Percentiles rank a stretch among this genome's conserved stretches.
phyloP scores from a whole-genome alignment of 148 eudicot species.

The Camellia japonica region DNA sequence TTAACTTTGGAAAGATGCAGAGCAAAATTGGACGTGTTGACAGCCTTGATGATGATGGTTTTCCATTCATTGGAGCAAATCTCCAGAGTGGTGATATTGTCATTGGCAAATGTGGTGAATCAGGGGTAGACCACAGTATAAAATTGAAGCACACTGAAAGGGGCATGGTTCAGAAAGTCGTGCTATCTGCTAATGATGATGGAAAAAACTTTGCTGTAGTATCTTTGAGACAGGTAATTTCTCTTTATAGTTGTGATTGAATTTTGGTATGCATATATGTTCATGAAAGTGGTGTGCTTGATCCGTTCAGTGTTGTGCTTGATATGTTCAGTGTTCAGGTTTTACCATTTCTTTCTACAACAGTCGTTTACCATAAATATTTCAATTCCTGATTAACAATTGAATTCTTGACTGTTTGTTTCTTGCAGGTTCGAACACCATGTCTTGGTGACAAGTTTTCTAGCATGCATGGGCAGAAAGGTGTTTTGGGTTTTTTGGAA shows the following conservation, averaged over 20 bases:
- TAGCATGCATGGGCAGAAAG: conserved; percentile 94
- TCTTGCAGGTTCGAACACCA: conserved; percentile 69
- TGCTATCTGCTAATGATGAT: no score
- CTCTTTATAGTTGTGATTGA: neutral
- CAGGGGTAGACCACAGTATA: conserved; percentile 78
- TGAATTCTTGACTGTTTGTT: neutral
- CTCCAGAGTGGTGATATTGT: conserved; percentile 17
- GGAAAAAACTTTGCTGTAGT: no score
- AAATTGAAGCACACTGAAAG: conserved; percentile 86
- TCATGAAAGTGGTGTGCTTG: neutral
- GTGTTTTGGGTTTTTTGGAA: conserved; percentile 82
- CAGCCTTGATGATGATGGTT: conserved; percentile 88
- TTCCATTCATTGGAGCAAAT: conserved; percentile 79
- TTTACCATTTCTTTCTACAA: neutral
- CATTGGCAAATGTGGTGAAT: conserved; percentile 67
- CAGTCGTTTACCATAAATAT: neutral
- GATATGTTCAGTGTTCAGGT: neutral
- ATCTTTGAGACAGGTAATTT: no score
- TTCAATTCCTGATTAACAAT: neutral
- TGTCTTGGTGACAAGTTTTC: conserved; percentile 93
- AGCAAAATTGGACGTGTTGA: conserved; percentile 81
- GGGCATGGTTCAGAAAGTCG: conserved; percentile 25
- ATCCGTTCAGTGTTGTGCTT: neutral
- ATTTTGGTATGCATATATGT: neutral
- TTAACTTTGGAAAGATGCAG: conserved; percentile 70